Conservation (phyloP, 108 stramenopile genomes). For the Nitzschia palea region DNA sequence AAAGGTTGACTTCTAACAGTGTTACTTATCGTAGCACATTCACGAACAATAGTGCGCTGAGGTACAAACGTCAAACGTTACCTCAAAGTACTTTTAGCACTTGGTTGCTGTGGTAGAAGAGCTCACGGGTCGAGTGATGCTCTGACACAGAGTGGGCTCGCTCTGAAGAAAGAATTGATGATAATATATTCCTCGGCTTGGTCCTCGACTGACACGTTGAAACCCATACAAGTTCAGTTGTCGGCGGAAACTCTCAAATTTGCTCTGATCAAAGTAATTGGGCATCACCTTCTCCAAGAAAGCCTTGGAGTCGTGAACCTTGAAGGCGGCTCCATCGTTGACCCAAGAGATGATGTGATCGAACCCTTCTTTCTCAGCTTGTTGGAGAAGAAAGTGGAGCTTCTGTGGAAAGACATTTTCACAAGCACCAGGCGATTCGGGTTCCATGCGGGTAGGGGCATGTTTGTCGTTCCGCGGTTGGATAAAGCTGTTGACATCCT, state of each 20-base stretch:
- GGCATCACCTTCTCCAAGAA: constrained; percentile 72
- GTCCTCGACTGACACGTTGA: constrained; percentile 19
- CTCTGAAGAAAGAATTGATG: constrained; percentile 31
- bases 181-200: constrained; percentile 14
- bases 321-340: constrained; percentile 62
- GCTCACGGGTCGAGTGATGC: constrained; percentile 1
- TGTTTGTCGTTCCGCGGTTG: too few species aligned
- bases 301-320: constrained; percentile 53
- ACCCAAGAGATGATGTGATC: constrained; percentile 58
- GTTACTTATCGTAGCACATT: too few species aligned
- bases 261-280: constrained; percentile 73
- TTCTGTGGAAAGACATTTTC: constrained; percentile 2
- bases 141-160: constrained; percentile 15
- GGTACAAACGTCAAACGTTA: too few species aligned
- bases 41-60: too few species aligned
- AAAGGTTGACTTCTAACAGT: too few species aligned
- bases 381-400: constrained; percentile 13
- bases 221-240: constrained; percentile 81
- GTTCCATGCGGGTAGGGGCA: too few species aligned
- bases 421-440: neutral
- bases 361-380: constrained; percentile 26
- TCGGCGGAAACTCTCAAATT: constrained; percentile 79
- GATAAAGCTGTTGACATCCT: too few species aligned
- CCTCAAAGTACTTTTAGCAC: neutral
- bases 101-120: neutral